These are phyloP conservation scores for Coemansia sp. DNA, from an alignment of 192 early-diverging fungal genomes.

Conservation along the genomic window DNA sequence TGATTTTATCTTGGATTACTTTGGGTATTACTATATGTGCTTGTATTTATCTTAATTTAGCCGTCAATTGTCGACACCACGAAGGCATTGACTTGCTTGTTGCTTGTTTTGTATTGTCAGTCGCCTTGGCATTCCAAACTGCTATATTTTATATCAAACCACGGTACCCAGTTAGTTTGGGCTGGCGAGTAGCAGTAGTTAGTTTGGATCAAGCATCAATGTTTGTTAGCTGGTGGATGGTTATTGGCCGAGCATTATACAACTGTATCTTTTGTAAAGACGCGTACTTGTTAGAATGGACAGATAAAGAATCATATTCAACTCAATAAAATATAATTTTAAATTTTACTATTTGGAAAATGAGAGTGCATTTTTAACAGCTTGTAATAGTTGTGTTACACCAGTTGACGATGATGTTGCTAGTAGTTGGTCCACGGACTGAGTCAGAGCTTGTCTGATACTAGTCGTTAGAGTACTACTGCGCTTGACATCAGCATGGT, in stretches of 20 bases:
- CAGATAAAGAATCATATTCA: neutral
- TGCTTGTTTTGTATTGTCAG: slow-evolving; percentile 8
- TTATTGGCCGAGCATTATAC: slow-evolving; percentile 23
- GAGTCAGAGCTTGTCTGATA: neutral
- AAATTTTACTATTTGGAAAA: neutral
- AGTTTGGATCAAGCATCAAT: slow-evolving; percentile 22
- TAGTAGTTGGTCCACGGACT: neutral
- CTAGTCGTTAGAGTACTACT: too few species aligned
- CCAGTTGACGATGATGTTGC: neutral
- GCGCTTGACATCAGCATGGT: neutral
- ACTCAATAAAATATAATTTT: neutral
- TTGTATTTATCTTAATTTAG: neutral
- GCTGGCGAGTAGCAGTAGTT: slow-evolving; percentile 30
- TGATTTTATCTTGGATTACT: slow-evolving; percentile 11
- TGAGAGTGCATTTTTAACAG: neutral
- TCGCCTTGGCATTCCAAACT: slow-evolving; percentile 21
- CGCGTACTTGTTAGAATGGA: slow-evolving; percentile 20
- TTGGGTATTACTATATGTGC: neutral
- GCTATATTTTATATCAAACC: slow-evolving; percentile 24
- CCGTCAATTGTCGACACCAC: slow-evolving; percentile 1
- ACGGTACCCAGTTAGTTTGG: slow-evolving; percentile 17
- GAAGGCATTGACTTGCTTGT: slow-evolving; percentile 6
- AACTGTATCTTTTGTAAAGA: slow-evolving; percentile 13
- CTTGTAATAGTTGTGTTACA: neutral
- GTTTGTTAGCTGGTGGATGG: slow-evolving; percentile 34